Conservation (phyloP, 306 rosid genomes). For the Quercus rubra region DNA sequence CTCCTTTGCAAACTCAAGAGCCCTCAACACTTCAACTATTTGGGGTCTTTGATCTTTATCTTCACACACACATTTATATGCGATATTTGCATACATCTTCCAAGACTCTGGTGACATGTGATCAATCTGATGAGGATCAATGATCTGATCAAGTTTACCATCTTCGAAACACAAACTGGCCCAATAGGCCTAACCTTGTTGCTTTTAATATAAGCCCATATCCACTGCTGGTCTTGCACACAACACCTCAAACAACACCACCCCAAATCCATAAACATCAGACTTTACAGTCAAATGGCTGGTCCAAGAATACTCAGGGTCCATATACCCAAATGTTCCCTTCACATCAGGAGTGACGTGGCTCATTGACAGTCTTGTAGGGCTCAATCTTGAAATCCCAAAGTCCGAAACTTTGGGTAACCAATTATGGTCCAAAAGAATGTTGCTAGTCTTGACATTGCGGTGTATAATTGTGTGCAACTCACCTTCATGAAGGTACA, state of each 20-base stretch:
- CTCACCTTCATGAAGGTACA: not conserved
- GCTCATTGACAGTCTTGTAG: not conserved
- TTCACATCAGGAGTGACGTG: not conserved
- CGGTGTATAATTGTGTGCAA: not conserved
- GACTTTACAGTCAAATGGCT: not conserved
- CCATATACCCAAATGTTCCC: not conserved
- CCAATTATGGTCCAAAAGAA: not conserved
- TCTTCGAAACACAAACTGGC: not conserved
- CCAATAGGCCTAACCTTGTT: conserved; percentile 4
- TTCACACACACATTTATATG: not conserved
- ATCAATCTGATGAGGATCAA: not conserved
- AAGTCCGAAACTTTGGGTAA: not conserved
- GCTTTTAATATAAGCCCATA: not conserved
- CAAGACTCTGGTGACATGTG: not conserved
- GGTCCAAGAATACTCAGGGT: not conserved
- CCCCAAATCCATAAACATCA: not conserved
- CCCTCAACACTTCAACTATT: conserved; percentile 13
- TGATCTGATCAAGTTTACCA: not conserved
- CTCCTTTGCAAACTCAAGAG: not conserved
- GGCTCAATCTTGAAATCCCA: not conserved
- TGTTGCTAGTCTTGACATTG: not conserved
- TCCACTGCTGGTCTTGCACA: not conserved
- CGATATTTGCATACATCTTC: not conserved
- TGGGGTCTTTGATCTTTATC: conserved; percentile 2
- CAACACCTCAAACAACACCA: not conserved